Evolutionary conservation across 225 moss, liverwort and hornwort species (phyloP).

Genomic region (Asterella californica): DNA sequence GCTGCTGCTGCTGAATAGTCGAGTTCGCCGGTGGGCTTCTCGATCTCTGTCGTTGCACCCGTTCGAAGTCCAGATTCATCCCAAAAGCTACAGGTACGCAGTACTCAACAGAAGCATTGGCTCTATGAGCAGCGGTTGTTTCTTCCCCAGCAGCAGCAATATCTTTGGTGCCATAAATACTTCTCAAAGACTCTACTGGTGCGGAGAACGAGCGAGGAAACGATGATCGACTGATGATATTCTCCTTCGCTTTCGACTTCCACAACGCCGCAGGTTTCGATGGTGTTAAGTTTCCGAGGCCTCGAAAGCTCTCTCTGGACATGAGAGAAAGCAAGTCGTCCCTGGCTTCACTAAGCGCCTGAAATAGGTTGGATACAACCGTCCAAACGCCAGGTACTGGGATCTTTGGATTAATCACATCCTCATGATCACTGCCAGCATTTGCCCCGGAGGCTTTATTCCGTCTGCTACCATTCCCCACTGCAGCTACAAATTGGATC

Average conservation of each 20-base stretch:
- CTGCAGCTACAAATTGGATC: not conserved
- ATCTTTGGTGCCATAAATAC: not conserved
- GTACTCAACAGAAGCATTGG: not conserved
- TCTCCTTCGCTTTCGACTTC: not conserved
- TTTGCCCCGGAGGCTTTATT: not conserved
- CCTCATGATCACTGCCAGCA: not conserved
- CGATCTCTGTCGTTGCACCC: conserved; percentile 6
- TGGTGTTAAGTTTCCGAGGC: not conserved
- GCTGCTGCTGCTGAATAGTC: not conserved
- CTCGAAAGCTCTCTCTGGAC: conserved; percentile 10
- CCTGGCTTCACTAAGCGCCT: conserved; percentile 29
- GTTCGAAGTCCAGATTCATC: conserved; percentile 34
- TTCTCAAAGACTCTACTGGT: not conserved
- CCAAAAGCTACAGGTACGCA: conserved; percentile 27
- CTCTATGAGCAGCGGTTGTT: not conserved
- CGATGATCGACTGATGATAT: not conserved
- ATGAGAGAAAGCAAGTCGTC: conserved; percentile 31
- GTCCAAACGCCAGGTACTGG: conserved; percentile 5
- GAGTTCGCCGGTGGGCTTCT: not conserved
- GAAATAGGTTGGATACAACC: conserved; percentile 28
- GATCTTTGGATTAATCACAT: not conserved
- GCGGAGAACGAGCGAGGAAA: conserved; percentile 6
- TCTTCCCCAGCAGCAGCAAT: not conserved
- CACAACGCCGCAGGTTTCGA: not conserved
- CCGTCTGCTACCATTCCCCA: not conserved